Base-by-base conservation (phyloP, 1,139 yeast species). In the Geotrichum cucujoidarum region DNA sequence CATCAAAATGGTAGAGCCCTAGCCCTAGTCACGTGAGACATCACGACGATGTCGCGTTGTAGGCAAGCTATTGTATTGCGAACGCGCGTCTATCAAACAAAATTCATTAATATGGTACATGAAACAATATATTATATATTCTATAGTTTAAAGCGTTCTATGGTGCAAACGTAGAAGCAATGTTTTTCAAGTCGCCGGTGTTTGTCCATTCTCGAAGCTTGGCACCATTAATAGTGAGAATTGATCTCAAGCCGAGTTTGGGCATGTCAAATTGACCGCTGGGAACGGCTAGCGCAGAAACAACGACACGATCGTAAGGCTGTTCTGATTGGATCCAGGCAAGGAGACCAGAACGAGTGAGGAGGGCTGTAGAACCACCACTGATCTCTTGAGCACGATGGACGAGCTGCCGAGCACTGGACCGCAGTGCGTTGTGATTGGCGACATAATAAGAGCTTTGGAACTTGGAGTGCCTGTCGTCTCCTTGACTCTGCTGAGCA, bases 341-440 rank as follows among this genome's bases (percentile, higher is more conserved):
- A 24, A 85, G 62, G 0, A 76, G 66, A 0, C 83, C 94, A 62
- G 74, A 81, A 52, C 89, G 75, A 4, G 89, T 76, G 14, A 83
- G 68, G 43, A 87, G 64, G 36, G 77, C 61, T 54, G 80, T 79
- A 0, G 83, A 74, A 2, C 95, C 94, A 46, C 74, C 75, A 21
- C 78, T 80, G 20, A 82, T 64, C 27, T 69, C 66, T 57, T 81
- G 82, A 0, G 83, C 63, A 22, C 68, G 70, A 53, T 71, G 72
- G 2, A 85, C 48, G 11, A 83, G 67, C 30, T 66, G 62, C 45
- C 70, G 69, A 42, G 79, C 58, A 42, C 68, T 70, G 38, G 67
- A 61, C 40, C 67, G 70, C 22, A 75, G 56, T 54, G 51, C 47
- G 14, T 33, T 33, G 29, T 43, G 47, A 34, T 51, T 48, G 13